These are phyloP conservation scores for Leccinum arenicola DNA, from an alignment of 768 basidiomycete species.

Conservation along the genomic window DNA sequence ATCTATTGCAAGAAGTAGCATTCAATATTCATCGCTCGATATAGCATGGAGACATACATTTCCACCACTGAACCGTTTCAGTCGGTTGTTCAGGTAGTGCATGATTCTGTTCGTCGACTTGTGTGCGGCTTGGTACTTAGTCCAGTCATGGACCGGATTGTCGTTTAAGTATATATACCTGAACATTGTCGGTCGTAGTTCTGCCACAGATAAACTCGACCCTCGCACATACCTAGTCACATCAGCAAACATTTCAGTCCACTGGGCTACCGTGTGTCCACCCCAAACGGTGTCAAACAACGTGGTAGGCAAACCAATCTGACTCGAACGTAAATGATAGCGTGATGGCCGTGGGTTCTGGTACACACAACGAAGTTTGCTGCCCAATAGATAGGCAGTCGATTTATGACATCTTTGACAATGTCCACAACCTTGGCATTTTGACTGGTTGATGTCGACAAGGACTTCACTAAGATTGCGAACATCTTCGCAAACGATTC, in stretches of 20 bases:
- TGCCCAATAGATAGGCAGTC: conserved; percentile 60
- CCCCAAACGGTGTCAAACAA: conserved; percentile 38
- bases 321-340: not conserved
- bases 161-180: conserved; percentile 39
- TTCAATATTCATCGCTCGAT: not conserved
- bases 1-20: not conserved
- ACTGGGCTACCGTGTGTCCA: conserved; percentile 38
- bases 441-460: conserved; percentile 4
- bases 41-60: conserved; percentile 15
- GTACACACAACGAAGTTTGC: conserved; percentile 51
- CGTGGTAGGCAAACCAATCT: conserved; percentile 33
- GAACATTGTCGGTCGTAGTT: not conserved
- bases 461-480: conserved; percentile 8
- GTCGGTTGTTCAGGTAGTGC: conserved; percentile 22
- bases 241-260: conserved; percentile 49
- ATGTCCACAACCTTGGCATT: conserved; percentile 49
- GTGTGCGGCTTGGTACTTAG: conserved; percentile 25
- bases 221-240: conserved; percentile 33
- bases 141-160: conserved; percentile 33
- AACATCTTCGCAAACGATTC: conserved; percentile 13
- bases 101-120: conserved; percentile 26
- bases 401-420: conserved; percentile 64
- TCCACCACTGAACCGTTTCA: conserved; percentile 18
- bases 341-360: not conserved
- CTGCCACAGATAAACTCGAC: not conserved